A percentile compares a stretch with the other conserved stretches of the same genome.
phyloP scores from a whole-genome alignment of 148 eudicot genomes.

The Suaeda aralocaspica region DNA sequence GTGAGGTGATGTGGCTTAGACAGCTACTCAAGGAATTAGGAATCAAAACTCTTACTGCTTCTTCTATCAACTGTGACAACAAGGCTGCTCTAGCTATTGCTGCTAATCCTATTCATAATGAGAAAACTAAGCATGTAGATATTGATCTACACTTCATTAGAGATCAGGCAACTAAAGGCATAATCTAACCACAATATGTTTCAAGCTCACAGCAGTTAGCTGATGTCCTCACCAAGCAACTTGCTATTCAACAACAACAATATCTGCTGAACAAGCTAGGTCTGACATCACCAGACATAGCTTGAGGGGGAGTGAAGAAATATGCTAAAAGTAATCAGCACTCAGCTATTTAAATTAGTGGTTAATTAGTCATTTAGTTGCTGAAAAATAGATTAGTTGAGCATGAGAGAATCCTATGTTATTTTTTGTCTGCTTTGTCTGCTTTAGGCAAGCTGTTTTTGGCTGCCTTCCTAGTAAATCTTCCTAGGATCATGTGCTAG shows the following conservation, averaged over 20 bases:
- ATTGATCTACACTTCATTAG: background rate
- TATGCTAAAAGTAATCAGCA: no score
- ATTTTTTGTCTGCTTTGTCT: no score
- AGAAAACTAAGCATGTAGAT: background rate
- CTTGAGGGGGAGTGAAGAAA: no score
- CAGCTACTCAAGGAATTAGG: background rate
- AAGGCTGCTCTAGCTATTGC: background rate
- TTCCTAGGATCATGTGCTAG: no score
- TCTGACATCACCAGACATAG: background rate
- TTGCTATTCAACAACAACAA: background rate
- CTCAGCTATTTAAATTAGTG: no score
- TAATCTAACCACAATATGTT: background rate
- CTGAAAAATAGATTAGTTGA: no score
- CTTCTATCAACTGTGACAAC: background rate
- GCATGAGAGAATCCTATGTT: no score
- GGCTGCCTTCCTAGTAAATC: no score
- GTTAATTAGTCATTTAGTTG: no score
- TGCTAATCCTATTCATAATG: background rate
- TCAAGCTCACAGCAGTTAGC: background rate
- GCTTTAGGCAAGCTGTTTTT: no score
- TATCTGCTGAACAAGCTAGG: background rate
- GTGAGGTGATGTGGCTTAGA: background rate
- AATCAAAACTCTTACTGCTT: background rate
- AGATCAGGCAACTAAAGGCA: background rate
- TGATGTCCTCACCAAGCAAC: background rate